These are phyloP conservation scores for Aspergillus mulundensis DNA, from an alignment of 495 filamentous ascomycete genomes.

Conservation along the genomic window DNA sequence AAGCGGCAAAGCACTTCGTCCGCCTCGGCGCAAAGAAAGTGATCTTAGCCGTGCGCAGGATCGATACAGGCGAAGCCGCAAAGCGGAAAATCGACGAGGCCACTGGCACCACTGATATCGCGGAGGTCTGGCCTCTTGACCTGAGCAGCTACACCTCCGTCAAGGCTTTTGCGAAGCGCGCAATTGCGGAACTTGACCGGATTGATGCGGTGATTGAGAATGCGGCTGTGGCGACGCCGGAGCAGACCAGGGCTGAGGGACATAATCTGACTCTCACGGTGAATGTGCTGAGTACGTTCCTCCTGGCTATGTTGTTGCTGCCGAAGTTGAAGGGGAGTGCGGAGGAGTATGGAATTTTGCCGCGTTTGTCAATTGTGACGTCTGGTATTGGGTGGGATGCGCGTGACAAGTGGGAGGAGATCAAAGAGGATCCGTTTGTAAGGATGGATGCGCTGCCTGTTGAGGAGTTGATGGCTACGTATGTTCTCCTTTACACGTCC, in stretches of 20 bases:
- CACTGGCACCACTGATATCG: neutral
- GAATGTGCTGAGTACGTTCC: constrained; percentile 9
- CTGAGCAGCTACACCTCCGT: constrained; percentile 6
- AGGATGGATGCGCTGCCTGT: neutral
- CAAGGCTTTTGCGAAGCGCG: constrained; percentile 1
- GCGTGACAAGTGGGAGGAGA: neutral
- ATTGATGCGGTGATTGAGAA: constrained; percentile 13
- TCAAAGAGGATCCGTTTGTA: neutral
- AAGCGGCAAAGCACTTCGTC: constrained; percentile 10
- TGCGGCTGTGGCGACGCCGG: constrained; percentile 1
- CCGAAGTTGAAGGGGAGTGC: constrained; percentile 9
- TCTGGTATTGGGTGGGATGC: neutral
- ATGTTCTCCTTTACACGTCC: neutral
- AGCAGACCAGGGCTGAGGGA: neutral
- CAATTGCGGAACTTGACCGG: neutral
- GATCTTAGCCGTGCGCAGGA: constrained; percentile 6
- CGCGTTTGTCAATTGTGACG: constrained; percentile 5
- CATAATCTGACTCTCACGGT: neutral
- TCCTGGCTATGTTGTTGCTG: constrained; percentile 7
- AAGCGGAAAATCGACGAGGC: constrained; percentile 5
- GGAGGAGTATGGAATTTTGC: neutral
- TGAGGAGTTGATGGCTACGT: neutral
- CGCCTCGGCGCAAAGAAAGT: constrained; percentile 13
- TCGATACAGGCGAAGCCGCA: neutral
- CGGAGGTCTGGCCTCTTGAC: neutral